These are phyloP conservation scores for Ulmus americana DNA, from an alignment of 331 rosid genomes.

Conservation along the genomic window DNA sequence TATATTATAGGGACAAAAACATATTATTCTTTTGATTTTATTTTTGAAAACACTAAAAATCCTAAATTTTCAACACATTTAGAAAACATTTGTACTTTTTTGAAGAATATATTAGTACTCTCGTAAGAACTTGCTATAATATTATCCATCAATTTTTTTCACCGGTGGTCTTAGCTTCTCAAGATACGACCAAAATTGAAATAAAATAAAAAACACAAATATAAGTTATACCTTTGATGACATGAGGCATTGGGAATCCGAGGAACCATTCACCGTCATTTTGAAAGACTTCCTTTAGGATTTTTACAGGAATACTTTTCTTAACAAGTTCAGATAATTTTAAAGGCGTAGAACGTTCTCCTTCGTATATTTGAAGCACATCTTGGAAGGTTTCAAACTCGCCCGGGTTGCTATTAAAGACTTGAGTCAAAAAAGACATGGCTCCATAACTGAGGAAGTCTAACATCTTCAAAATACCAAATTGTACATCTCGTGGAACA, in stretches of 20 bases:
- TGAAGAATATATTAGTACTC: no score
- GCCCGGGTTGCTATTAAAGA: conserved; percentile 5
- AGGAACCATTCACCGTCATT: conserved; percentile 7
- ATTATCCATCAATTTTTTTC: no score
- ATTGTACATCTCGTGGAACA: conserved; percentile 16
- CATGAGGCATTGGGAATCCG: conserved; percentile 14
- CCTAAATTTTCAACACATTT: no score
- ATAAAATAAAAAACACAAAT: background rate
- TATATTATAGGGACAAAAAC: no score
- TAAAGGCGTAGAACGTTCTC: background rate
- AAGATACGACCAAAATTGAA: background rate
- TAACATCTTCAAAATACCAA: conserved; percentile 10
- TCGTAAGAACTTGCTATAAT: no score
- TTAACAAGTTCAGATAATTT: background rate
- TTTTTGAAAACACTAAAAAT: no score
- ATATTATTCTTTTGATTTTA: no score
- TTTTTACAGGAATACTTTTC: background rate
- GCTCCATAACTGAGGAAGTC: conserved; percentile 1
- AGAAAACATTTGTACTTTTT: no score
- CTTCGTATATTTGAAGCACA: conserved; percentile 4
- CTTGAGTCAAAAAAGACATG: background rate
- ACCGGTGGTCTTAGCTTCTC: no score
- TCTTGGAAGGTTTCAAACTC: conserved; percentile 9
- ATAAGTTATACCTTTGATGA: conserved; percentile 5
- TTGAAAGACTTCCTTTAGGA: conserved; percentile 7